Conservation (phyloP, 176 grass and related monocot genomes). For the Bonia amplexicaulis region DNA sequence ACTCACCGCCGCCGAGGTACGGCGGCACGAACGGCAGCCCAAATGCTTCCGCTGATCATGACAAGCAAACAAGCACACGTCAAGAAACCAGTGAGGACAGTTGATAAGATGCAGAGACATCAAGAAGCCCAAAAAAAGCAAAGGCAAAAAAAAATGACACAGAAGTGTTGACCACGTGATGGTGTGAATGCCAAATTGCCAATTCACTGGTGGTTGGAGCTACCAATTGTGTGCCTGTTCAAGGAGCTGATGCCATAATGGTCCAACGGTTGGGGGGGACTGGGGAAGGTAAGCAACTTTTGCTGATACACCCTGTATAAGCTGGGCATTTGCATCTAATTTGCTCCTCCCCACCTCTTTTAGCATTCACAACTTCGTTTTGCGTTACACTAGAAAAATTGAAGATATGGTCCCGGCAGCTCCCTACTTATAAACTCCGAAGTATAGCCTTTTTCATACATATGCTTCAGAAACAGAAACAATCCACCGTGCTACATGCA, state of each 20-base stretch:
- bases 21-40: constrained; percentile 66
- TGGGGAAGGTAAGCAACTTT: constrained; percentile 19
- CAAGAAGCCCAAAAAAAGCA: background rate
- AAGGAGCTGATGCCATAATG: constrained; percentile 25
- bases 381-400: background rate
- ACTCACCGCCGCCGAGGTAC: constrained; percentile 58
- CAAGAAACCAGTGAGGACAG: background rate
- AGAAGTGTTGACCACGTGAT: constrained; percentile 39
- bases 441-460: background rate
- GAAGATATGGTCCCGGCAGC: background rate
- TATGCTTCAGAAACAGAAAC: background rate
- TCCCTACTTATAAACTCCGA: background rate
- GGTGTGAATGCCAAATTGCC: constrained; percentile 15
- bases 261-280: constrained; percentile 22
- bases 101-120: constrained; percentile 13
- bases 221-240: constrained; percentile 28
- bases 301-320: constrained; percentile 10
- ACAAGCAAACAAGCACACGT: constrained; percentile 20
- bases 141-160: background rate
- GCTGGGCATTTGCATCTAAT: constrained; percentile 1
- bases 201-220: constrained; percentile 37
- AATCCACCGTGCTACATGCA: background rate
- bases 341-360: background rate
- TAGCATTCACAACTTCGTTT: background rate
- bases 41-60: constrained; percentile 64